phyloP scores from a whole-genome alignment of 1,284 basidiomycete species.

The Polyporus tsugae region DNA sequence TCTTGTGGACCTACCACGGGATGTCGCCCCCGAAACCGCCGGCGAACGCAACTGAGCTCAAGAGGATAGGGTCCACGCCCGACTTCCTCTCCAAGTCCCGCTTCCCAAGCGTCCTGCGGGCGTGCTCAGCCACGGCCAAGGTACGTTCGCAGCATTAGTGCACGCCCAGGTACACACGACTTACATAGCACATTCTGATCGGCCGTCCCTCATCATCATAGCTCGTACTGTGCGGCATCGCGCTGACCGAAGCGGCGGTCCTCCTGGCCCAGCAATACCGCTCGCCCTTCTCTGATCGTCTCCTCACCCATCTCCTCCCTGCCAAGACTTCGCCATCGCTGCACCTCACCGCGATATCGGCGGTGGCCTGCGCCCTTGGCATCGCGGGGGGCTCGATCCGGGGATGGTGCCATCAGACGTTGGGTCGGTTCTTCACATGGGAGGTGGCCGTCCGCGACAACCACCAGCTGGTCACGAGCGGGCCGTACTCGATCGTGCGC shows the following conservation, averaged over 20 bases:
- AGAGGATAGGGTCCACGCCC: slow-evolving; percentile 1
- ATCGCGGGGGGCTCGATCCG: slow-evolving; percentile 18
- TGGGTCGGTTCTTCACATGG: slow-evolving; percentile 27
- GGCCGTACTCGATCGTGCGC: slow-evolving; percentile 32
- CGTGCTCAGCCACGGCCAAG: slow-evolving; percentile 2
- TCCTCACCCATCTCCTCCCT: slow-evolving; percentile 13
- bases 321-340: neutral
- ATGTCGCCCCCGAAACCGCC: neutral
- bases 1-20: slow-evolving; percentile 1
- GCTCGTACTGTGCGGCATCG: neutral
- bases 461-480: slow-evolving; percentile 28
- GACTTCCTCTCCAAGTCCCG: slow-evolving; percentile 8
- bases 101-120: neutral
- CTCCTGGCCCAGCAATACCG: slow-evolving; percentile 12
- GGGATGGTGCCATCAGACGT: slow-evolving; percentile 16
- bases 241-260: slow-evolving; percentile 12
- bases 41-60: slow-evolving; percentile 4
- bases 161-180: neutral
- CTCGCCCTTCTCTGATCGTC: slow-evolving; percentile 6
- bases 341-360: slow-evolving; percentile 5
- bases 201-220: neutral
- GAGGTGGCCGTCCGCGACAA: slow-evolving; percentile 21
- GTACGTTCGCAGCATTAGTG: neutral
- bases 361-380: slow-evolving; percentile 8
- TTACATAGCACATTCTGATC: neutral